phyloP scores from a whole-genome alignment of 257 asterid species.

The Salvia hispanica region DNA sequence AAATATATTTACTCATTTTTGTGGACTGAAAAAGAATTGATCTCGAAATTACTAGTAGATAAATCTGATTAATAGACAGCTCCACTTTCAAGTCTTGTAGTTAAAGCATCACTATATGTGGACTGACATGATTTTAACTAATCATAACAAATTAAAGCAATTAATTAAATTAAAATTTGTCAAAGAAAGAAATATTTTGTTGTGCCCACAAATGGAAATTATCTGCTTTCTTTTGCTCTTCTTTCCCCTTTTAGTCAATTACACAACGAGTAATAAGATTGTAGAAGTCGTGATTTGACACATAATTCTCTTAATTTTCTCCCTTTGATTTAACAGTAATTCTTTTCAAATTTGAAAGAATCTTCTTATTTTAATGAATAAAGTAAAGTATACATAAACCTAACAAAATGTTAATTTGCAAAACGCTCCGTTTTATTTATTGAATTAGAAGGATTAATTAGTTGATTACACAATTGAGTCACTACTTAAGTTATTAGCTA shows the following conservation, averaged over 20 bases:
- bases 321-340: conserved; percentile 24
- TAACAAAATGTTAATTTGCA: not conserved
- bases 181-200: conserved; percentile 2
- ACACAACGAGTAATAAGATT: conserved; percentile 28
- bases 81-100: not conserved
- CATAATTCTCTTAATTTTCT: conserved; percentile 18
- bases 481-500: conserved; percentile 11
- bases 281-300: conserved; percentile 30
- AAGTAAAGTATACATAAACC: too few relatives aligned
- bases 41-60: too few relatives aligned
- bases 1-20: too few relatives aligned
- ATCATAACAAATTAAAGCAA: not conserved
- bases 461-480: not conserved
- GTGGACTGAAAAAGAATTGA: too few relatives aligned
- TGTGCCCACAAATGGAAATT: conserved; percentile 4
- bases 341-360: not conserved
- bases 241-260: not conserved
- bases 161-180: conserved; percentile 3
- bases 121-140: not conserved
- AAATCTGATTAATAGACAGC: not conserved
- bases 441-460: not conserved
- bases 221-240: not conserved
- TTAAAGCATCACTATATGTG: not conserved
- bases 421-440: not conserved
- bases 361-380: not conserved